A percentile compares a stretch with the other conserved stretches of the same genome.
phyloP scores from a whole-genome alignment of 2,329 filamentous ascomycete species.

The Phoma sp. region DNA sequence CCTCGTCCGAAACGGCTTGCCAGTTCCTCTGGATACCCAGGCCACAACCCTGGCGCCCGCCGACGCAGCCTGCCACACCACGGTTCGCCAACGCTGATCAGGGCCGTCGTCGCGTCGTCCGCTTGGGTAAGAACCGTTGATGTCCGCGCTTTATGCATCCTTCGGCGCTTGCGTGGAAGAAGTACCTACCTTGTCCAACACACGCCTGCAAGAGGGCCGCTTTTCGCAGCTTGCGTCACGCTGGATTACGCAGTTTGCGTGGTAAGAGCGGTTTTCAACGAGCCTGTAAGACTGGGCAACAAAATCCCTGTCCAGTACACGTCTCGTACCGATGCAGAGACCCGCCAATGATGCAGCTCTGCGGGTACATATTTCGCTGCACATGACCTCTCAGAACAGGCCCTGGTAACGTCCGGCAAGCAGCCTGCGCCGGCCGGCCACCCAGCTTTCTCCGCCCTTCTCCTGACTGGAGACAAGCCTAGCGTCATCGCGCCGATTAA shows the following conservation, averaged over 20 bases:
- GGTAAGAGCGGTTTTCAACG: conserved; percentile 8
- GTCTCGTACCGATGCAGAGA: conserved; percentile 33
- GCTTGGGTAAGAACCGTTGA: background rate
- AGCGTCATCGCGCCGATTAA: conserved; percentile 33
- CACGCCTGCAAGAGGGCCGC: conserved; percentile 3
- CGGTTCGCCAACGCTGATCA: conserved; percentile 11
- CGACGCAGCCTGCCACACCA: conserved; percentile 16
- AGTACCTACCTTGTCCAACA: background rate
- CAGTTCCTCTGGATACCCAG: conserved; percentile 10
- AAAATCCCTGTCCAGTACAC: conserved; percentile 13
- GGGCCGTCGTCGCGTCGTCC: conserved; percentile 7
- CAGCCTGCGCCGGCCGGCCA: conserved; percentile 24
- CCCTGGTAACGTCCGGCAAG: conserved; percentile 29
- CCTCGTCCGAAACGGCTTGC: conserved; percentile 23
- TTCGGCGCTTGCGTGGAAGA: too few species aligned
- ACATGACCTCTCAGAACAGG: conserved; percentile 40
- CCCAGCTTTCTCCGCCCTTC: conserved; percentile 25
- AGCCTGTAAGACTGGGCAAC: conserved; percentile 16
- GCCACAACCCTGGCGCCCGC: conserved; percentile 10
- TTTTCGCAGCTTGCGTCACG: conserved; percentile 3
- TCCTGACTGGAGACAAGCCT: conserved; percentile 20
- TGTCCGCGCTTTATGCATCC: background rate
- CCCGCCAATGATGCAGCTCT: conserved; percentile 30
- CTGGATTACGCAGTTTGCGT: background rate
- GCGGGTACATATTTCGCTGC: conserved; percentile 22